Base-by-base conservation (phyloP, 345 rosid genomes). In the Raphanus raphanistrum region DNA sequence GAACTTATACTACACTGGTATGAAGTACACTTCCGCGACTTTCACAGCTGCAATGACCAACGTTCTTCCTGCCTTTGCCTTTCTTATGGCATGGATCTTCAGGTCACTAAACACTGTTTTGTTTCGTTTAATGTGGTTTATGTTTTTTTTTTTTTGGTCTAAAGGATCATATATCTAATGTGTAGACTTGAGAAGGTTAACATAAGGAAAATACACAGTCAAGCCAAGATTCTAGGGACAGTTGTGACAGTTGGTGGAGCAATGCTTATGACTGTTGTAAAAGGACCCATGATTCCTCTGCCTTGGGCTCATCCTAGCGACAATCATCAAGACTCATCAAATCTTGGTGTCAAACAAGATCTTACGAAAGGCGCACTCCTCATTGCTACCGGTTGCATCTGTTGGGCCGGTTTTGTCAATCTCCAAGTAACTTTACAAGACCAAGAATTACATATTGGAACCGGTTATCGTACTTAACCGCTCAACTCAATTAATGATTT, bases 201-300 rank as follows among this genome's bases (percentile, higher is more conserved):
- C 15, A 21, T 88, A 16, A 79, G 70, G 80, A 87, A 82, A 63
- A 10, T 87, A 55, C 92, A 78, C 21, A 90, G 97, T 87, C 88
- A 83, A 75, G 99, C 92, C 68, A 95, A 92, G 87, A 79, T 90
- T 64, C 8, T 88, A 16, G 98, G 99, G 48, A 95, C 99, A 4
- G 2, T 88, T 27, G 90, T 95, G 58, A 88, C 97, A 1, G 87
- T 92, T 41, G 94, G 94, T 17, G 99, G 97, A 79, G 99, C 99
- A 17, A 90, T 90, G 94, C 13, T 95, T 13, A 92, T 95, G 98
- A 88, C 96, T 36, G 72, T 86, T 57, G 68, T 88, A 27, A 87
- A 87, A 80, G 97, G 97, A 54, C 83, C 90, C 6, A 64, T 82
- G n/a, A 5, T 92, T 62, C 81, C 79, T 31, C 76, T 95, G 36